A percentile compares a stretch with the other conserved stretches of the same genome.
These are phyloP conservation scores for Hypoxylon perforatum DNA, from an alignment of 495 filamentous ascomycete genomes.

Conservation along the genomic window DNA sequence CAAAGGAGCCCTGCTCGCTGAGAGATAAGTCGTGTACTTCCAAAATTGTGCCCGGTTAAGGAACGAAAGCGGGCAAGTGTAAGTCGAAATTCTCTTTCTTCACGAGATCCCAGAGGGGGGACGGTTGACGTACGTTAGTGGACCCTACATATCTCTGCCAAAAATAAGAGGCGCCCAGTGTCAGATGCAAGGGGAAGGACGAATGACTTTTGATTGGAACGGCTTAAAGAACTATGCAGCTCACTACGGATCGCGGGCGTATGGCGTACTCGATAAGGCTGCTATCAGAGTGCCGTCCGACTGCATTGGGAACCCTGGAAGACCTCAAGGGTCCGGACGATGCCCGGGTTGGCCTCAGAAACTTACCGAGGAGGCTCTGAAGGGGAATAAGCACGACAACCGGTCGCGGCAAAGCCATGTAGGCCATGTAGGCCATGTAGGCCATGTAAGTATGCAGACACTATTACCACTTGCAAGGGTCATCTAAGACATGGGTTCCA, in stretches of 20 bases:
- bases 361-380: constrained; percentile 41
- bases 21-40: constrained; percentile 16
- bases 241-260: constrained; percentile 25
- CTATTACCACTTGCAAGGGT: constrained; percentile 43
- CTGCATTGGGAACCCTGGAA: constrained; percentile 14
- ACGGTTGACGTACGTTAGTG: constrained; percentile 35
- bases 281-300: constrained; percentile 34
- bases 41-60: constrained; percentile 20
- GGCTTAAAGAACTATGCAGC: constrained; percentile 25
- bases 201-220: constrained; percentile 35
- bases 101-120: constrained; percentile 24
- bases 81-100: constrained; percentile 20
- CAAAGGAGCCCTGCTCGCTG: constrained; percentile 22
- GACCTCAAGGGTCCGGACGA: constrained; percentile 25
- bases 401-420: constrained; percentile 42
- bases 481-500: constrained; percentile 44
- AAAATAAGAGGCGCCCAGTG: constrained; percentile 38
- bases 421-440: no score
- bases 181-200: constrained; percentile 39
- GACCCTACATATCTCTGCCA: constrained; percentile 33
- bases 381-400: constrained; percentile 33
- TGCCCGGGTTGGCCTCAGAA: constrained; percentile 37
- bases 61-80: constrained; percentile 17
- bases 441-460: constrained; percentile 42
- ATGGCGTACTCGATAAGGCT: constrained; percentile 42